Evolutionary conservation across 371 early-diverging fungal species (phyloP).

Genomic region (Mucor plumbeus): DNA sequence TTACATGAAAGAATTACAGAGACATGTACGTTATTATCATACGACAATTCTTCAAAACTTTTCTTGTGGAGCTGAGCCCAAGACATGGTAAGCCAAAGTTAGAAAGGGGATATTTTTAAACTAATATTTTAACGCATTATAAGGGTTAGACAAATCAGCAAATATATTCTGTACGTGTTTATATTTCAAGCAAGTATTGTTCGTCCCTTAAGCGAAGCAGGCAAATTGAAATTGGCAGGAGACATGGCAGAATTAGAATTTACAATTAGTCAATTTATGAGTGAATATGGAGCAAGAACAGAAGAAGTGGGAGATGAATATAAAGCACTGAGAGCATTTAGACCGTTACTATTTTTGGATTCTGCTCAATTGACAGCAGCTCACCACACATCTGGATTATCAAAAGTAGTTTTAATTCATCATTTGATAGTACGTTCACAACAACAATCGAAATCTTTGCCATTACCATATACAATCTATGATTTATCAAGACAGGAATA

Average conservation of each 20-base stretch:
- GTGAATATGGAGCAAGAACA: constrained; percentile 57
- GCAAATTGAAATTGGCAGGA: constrained; percentile 66
- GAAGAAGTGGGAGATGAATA: constrained; percentile 63
- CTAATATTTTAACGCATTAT: not conserved
- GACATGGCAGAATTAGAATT: constrained; percentile 80
- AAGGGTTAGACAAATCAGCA: constrained; percentile 58
- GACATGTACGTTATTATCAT: constrained; percentile 62
- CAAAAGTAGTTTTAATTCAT: constrained; percentile 55
- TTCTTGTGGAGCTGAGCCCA: constrained; percentile 66
- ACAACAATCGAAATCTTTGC: constrained; percentile 46
- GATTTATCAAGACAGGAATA: constrained; percentile 64
- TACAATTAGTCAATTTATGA: constrained; percentile 58
- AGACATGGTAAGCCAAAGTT: constrained; percentile 53
- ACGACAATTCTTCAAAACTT: constrained; percentile 58
- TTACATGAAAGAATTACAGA: constrained; percentile 62
- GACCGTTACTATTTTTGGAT: constrained; percentile 64
- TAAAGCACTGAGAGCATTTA: constrained; percentile 62
- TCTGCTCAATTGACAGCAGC: constrained; percentile 57
- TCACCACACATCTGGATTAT: constrained; percentile 55
- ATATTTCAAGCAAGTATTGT: constrained; percentile 66
- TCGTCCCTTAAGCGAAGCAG: constrained; percentile 64
- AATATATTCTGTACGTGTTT: constrained; percentile 59
- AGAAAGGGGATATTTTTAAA: not conserved
- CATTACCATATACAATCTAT: constrained; percentile 56
- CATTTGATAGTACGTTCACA: constrained; percentile 65